Base-by-base conservation (phyloP, 140 eudicot species). In the Stevia rebaudiana region DNA sequence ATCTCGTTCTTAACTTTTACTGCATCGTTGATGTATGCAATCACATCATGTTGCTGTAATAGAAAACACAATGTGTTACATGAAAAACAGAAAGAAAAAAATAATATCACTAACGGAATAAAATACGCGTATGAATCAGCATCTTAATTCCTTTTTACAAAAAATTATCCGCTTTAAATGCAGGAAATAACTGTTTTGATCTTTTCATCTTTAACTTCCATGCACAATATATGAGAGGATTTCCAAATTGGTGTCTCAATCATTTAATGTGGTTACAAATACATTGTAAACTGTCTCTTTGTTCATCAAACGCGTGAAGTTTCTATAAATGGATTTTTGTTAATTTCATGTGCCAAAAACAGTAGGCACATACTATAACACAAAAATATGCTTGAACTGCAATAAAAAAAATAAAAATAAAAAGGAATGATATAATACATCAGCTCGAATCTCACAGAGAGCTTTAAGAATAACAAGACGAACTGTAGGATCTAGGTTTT, bases 361-460 rank as follows among this genome's bases (percentile, higher is more conserved):
- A 52, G 56, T 44, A 69, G 37, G 36, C 11, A 30, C 65, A 21
- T 35, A 16, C 33, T 12, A 23, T 13, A 48, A 47, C n/a, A 18
- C 36, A 12, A 35, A 13, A 19, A 25, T 6, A 25, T 21, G 70
- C 64, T 61, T 37, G 6, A 4, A 61, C 22, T 16, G 16, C 17
- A 65, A 49, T 19, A 55, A 70, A 11, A 37, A 31, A 65, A 13
- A n/a, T n/a, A n/a, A 16, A 6, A 22, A 21, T 42, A 24, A 17
- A 61, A 63, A 68, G 67, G 18, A 18, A 21, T 16, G 52, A 70
- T 24, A 11, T 39, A 22, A 35, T 80, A 92, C 98, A 75, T 77
- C 82, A 60, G 89, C 84, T 75, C 98, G 85, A 65, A 85, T 71
- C 80, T 92, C 98, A 51, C 98, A 92, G 43, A 92, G 81, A n/a